Evolutionary conservation across 169 alveolate species (phyloP).

Genomic region (Eimeria tenella): DNA sequence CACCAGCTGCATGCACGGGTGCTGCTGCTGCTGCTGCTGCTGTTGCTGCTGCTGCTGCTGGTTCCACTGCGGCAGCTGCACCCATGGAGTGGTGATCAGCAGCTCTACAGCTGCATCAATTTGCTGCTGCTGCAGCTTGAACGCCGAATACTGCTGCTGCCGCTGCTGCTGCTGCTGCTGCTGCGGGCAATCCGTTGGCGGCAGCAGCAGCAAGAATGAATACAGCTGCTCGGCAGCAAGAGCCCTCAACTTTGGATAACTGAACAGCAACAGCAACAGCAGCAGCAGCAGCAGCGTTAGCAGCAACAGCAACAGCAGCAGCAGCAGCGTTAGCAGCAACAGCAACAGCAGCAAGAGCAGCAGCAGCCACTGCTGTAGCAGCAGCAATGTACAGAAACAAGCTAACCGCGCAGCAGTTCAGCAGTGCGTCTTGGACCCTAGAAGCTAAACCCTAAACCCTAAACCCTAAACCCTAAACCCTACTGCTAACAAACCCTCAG

Average conservation of each 20-base stretch:
- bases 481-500: no score
- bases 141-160: not conserved
- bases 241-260: constrained; percentile 62
- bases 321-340: not conserved
- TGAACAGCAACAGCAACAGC: constrained; percentile 24
- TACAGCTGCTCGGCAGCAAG: constrained; percentile 67
- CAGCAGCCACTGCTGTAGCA: no score
- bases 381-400: no score
- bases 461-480: no score
- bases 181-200: not conserved
- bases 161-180: not conserved
- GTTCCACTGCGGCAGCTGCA: constrained; percentile 6
- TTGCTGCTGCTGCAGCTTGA: constrained; percentile 33
- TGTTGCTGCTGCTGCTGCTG: constrained; percentile 23
- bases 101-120: constrained; percentile 49
- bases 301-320: not conserved
- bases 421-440: no score
- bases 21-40: constrained; percentile 22
- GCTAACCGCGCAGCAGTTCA: no score
- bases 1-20: constrained; percentile 21
- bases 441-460: no score
- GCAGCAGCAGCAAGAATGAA: constrained; percentile 52
- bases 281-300: not conserved
- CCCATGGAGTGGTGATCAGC: constrained; percentile 69
- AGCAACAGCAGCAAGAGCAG: no score